Evolutionary conservation across 108 stramenopile species (phyloP).

Genomic region (Pseudonitzschia multistriata): DNA sequence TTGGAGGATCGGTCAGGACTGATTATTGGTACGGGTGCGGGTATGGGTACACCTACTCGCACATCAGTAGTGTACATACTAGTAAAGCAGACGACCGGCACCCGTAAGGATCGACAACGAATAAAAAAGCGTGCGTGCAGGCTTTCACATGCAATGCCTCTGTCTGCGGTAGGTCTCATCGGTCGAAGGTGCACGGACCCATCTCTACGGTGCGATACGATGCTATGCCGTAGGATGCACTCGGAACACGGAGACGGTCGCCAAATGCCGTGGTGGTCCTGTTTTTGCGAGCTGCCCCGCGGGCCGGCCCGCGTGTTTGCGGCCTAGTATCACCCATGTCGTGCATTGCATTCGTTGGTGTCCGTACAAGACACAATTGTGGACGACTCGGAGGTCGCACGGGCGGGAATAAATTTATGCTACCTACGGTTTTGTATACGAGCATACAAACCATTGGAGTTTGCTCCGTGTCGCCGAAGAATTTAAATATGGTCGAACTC

Average conservation of each 20-base stretch:
- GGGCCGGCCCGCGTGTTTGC: background rate
- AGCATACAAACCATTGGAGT: background rate
- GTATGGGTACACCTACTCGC: too few species aligned
- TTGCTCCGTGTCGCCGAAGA: background rate
- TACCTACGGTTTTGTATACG: background rate
- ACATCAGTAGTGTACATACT: too few species aligned
- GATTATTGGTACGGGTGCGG: too few species aligned
- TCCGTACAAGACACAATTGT: too few species aligned
- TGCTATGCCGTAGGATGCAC: background rate
- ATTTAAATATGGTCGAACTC: background rate
- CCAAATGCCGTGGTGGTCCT: background rate
- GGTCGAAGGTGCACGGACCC: too few species aligned
- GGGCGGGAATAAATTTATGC: background rate
- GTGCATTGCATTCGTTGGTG: too few species aligned
- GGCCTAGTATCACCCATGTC: too few species aligned
- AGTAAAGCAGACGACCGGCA: background rate
- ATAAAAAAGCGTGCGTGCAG: background rate
- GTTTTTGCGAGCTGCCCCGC: background rate
- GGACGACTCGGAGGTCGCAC: too few species aligned
- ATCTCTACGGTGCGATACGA: background rate
- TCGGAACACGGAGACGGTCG: background rate
- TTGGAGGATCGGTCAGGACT: too few species aligned
- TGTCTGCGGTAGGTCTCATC: too few species aligned
- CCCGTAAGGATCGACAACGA: background rate
- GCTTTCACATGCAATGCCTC: background rate